Conservation (phyloP, 1,284 basidiomycete species). For the Ganoderma sinense region DNA sequence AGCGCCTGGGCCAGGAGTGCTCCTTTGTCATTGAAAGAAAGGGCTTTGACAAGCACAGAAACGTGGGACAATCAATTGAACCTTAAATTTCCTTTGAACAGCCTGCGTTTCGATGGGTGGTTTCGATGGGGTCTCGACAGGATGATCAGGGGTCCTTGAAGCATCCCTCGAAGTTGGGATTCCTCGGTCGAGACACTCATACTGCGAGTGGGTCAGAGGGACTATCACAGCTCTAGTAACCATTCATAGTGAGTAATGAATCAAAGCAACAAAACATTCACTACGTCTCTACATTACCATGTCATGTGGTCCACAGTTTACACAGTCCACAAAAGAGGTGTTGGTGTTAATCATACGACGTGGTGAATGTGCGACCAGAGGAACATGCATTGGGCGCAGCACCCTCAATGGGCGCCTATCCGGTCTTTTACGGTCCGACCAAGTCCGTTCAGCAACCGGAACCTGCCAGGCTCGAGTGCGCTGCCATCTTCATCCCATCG, state of each 20-base stretch:
- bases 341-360: no score
- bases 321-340: not conserved
- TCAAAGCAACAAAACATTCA: not conserved
- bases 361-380: not conserved
- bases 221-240: not conserved
- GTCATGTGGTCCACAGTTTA: not conserved
- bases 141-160: not conserved
- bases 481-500: not conserved
- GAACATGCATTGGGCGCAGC: not conserved
- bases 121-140: not conserved
- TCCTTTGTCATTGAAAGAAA: conserved; percentile 17
- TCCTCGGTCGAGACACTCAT: not conserved
- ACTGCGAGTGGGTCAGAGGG: no score
- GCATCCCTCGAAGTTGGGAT: not conserved
- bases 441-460: no score
- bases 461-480: no score
- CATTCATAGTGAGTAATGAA: not conserved
- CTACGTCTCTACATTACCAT: not conserved
- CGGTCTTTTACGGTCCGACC: no score
- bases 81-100: not conserved
- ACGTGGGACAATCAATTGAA: not conserved
- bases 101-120: not conserved
- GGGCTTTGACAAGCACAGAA: not conserved
- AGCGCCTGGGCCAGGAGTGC: conserved; percentile 5
- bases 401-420: not conserved